These are phyloP conservation scores for Linum lewisii DNA, from an alignment of 345 rosid genomes.

Conservation along the genomic window DNA sequence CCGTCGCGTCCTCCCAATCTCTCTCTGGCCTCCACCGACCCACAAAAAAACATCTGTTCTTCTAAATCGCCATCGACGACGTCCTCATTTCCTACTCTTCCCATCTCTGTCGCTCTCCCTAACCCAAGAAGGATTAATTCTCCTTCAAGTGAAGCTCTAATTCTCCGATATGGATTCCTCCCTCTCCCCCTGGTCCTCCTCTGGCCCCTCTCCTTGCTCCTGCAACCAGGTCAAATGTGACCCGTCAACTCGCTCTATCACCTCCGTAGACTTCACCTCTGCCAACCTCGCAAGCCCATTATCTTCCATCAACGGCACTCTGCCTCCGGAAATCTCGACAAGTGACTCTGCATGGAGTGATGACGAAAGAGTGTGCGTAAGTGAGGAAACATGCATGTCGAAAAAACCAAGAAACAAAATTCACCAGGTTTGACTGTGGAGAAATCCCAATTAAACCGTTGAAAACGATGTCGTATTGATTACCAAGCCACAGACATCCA, in stretches of 20 bases:
- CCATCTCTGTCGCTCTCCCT: not conserved
- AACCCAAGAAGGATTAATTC: not conserved
- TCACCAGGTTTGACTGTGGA: no score
- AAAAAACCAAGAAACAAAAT: no score
- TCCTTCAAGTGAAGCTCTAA: not conserved
- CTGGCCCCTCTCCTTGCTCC: conserved; percentile 39
- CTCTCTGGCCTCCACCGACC: not conserved
- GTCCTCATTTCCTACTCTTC: not conserved
- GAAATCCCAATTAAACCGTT: no score
- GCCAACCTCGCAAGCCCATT: not conserved
- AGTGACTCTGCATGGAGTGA: no score
- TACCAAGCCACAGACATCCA: conserved; percentile 99
- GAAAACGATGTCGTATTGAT: not conserved
- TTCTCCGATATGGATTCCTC: conserved; percentile 31
- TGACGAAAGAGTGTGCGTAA: no score
- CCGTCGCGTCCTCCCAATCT: no score
- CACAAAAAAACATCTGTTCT: not conserved
- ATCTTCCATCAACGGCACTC: not conserved
- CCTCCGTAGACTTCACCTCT: not conserved
- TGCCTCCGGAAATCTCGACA: no score
- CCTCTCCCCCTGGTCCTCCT: conserved; percentile 52
- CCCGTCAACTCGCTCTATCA: conserved; percentile 27
- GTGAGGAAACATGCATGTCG: no score
- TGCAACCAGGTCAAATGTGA: conserved; percentile 54
- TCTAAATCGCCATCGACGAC: no score